Base-by-base conservation (phyloP, 306 rosid species). In the Lagenaria siceraria region DNA sequence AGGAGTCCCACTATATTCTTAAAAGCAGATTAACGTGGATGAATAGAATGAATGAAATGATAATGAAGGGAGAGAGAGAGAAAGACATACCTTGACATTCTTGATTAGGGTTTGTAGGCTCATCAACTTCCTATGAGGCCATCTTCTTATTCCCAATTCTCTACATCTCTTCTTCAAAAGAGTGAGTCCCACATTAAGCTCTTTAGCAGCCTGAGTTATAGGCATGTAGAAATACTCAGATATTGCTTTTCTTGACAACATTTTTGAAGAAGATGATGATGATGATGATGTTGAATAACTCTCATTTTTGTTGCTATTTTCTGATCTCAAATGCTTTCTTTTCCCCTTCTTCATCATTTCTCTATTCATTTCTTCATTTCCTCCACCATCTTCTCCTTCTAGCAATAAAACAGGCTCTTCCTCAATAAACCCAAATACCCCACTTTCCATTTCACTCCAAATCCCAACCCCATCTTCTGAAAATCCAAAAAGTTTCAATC, bases 61-160 rank as follows among this genome's bases (percentile, higher is more conserved):
- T 3, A 29, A 29, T 29, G 31, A 3, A 43, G 51, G 7, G 51
- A 10, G 2, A 17, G 18, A 36, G 10, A 46, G 10, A 80, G 10
- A 46, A 8, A 80, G n/a, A 68, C 19, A 6, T n/a, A 85, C 98
- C 90, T 92, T 87, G 0, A 92, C 81, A 81, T 90, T 92, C 51
- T 79, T 84, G 36, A 90, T 92, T 14, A 92, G 87, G 12, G 93
- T 88, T 86, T 92, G 91, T 3, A 95, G 90, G 74, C 99, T 95
- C 87, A 80, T 85, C 6, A 95, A 80, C 83, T 95, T 95, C 31
- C 99, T 81, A 14, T 95, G 99, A 0, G 99, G 99, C 99, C 97
- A 95, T 73, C 99, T 85, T 22, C 88, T 74, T 0, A 95, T 89
- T 2, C 99, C 99, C 80, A 95, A 78, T 52, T 92, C 96, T 21